Base-by-base conservation (phyloP, 768 basidiomycete species). In the Lyophyllum shimeji region DNA sequence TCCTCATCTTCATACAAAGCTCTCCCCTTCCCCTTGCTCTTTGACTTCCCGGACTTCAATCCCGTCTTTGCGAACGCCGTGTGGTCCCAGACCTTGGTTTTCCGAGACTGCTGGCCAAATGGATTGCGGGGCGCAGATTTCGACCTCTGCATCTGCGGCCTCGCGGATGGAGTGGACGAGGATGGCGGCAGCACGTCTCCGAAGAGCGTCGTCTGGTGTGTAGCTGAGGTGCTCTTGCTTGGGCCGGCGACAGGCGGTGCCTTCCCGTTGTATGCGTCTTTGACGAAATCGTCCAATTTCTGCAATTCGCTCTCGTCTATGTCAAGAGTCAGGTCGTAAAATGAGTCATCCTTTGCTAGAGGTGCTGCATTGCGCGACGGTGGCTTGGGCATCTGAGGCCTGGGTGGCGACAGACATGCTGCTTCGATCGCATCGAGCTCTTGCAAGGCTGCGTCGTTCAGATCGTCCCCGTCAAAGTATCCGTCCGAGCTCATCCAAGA, bases 21-120 rank as follows among this genome's bases (percentile, higher is more conserved):
- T 47, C 76, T 75, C 21, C 71, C 77, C 69, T 84, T 85, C 20
- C 71, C 77, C 69, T 84, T 85, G 7, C 76, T 77, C 67, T 83
- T 87, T 1, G 71, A 68, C 61, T 80, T 82, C 39, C 73, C 70
- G 49, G 75, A 80, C 63, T 77, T 85, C 73, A 81, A 71, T 0
- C 93, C 94, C 3, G 87, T 83, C 73, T 92, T 90, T 5, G 94
- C 87, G 64, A 91, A 96, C 12, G 76, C 84, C 0, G 95, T 93
- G 21, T 92, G 87, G 66, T 98, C 94, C 97, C 97, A 99, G 46
- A 78, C 75, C 75, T 96, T 98, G 0, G 80, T 83, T 69, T 89
- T 86, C 18, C 77, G 77, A 4, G 82, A 76, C 55, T 82, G 82
- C 46, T 81, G 77, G 8, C 83, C 82, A 56, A 83, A 85, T 0